Evolutionary conservation across 805 yeast genomes (phyloP).

Genomic region (Soucietia sequanensis): DNA sequence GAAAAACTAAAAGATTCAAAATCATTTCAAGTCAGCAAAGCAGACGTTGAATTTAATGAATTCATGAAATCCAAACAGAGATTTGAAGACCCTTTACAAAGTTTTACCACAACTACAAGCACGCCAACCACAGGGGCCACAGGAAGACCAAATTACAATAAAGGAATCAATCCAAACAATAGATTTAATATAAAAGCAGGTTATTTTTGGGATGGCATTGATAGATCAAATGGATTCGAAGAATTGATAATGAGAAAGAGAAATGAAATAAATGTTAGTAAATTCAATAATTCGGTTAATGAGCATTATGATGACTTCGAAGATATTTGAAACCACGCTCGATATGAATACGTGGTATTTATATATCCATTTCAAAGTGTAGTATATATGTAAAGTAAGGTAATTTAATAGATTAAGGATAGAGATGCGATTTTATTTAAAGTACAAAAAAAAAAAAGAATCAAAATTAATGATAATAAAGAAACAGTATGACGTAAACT

Average conservation of each 20-base stretch:
- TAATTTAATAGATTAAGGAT: too few species aligned
- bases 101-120: constrained; percentile 31
- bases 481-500: too few species aligned
- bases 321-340: too few species aligned
- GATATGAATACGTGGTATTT: background rate
- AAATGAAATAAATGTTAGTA: constrained; percentile 20
- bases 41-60: constrained; percentile 38
- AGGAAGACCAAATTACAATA: constrained; percentile 55
- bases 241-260: constrained; percentile 48
- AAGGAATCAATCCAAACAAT: constrained; percentile 58
- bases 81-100: constrained; percentile 64
- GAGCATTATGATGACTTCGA: constrained; percentile 1
- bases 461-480: too few species aligned
- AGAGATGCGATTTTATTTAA: too few species aligned
- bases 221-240: constrained; percentile 88
- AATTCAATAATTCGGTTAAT: background rate
- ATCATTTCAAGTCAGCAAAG: constrained; percentile 22
- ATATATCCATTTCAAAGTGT: too few species aligned
- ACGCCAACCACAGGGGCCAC: constrained; percentile 13
- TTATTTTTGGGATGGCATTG: constrained; percentile 80
- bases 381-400: too few species aligned
- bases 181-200: constrained; percentile 81
- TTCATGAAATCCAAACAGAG: constrained; percentile 27
- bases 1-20: constrained; percentile 22
- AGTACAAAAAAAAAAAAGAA: too few species aligned